Evolutionary conservation across 1,284 basidiomycete genomes (phyloP).

Genomic region (Ceratobasidium sp.): DNA sequence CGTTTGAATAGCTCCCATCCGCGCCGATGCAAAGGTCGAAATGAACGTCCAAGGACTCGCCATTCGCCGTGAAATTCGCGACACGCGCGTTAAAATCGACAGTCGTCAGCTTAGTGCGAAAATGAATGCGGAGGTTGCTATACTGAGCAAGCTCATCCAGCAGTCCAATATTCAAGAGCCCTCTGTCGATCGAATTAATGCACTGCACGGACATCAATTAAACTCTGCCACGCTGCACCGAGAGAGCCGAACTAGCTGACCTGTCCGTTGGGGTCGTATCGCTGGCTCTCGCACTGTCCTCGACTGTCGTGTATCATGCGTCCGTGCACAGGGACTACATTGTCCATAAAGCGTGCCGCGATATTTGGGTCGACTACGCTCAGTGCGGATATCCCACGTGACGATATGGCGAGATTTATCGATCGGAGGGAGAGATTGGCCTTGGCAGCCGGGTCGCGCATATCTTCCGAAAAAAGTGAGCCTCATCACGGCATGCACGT

Average conservation of each 20-base stretch:
- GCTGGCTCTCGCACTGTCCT: conserved; percentile 81
- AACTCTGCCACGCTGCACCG: neutral
- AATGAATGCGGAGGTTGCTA: conserved; percentile 76
- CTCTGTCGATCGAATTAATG: conserved; percentile 94
- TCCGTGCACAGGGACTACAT: conserved; percentile 93
- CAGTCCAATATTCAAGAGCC: conserved; percentile 87
- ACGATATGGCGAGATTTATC: conserved; percentile 97
- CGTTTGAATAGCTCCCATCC: conserved; percentile 89
- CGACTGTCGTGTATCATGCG: conserved; percentile 91
- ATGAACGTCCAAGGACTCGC: conserved; percentile 62
- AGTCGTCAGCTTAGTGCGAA: conserved; percentile 81
- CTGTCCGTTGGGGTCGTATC: conserved; percentile 89
- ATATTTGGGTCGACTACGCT: conserved; percentile 81
- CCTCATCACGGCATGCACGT: conserved; percentile 11
- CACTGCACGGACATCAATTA: conserved; percentile 64
- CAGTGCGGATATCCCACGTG: conserved; percentile 90
- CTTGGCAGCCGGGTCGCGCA: conserved; percentile 76
- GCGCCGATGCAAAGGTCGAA: conserved; percentile 92
- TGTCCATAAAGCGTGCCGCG: conserved; percentile 79
- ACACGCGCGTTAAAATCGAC: conserved; percentile 79
- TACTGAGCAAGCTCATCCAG: conserved; percentile 75
- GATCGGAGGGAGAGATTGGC: conserved; percentile 78
- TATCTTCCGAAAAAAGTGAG: conserved; percentile 62
- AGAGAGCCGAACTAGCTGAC: conserved; percentile 60
- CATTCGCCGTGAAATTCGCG: conserved; percentile 58